phyloP scores from a whole-genome alignment of 371 early-diverging fungal species.

The Mucor piriformis region DNA sequence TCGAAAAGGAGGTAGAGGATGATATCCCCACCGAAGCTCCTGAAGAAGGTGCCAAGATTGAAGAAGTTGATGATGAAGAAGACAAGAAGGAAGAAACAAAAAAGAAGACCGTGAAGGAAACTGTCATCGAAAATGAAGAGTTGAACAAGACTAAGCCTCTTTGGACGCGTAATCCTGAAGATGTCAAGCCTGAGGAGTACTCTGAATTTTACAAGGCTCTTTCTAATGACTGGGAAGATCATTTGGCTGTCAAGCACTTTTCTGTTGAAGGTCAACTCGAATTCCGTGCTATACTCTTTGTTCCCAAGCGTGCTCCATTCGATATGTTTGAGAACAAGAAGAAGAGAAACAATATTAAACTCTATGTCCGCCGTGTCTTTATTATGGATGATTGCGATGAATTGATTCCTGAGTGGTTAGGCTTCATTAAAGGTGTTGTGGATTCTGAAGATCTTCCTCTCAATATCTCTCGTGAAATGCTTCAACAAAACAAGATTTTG shows the following conservation, averaged over 20 bases:
- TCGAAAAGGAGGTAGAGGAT: conserved; percentile 86
- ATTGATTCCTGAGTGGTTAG: conserved; percentile 63
- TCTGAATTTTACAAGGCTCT: conserved; percentile 81
- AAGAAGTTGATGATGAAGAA: conserved; percentile 59
- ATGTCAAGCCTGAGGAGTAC: conserved; percentile 75
- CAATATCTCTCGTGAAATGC: conserved; percentile 87
- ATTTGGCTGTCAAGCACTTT: conserved; percentile 72
- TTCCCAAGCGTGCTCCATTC: conserved; percentile 74
- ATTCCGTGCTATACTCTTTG: conserved; percentile 79
- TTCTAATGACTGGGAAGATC: conserved; percentile 71
- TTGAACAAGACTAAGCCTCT: conserved; percentile 78
- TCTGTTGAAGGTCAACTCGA: conserved; percentile 80
- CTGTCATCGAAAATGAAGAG: conserved; percentile 49
- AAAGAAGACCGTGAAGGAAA: conserved; percentile 66
- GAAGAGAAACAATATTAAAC: conserved; percentile 76
- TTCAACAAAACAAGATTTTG: conserved; percentile 78
- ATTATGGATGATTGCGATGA: conserved; percentile 82
- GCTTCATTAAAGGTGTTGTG: conserved; percentile 73
- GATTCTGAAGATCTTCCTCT: conserved; percentile 87
- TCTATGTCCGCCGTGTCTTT: conserved; percentile 85
- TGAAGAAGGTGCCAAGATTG: conserved; percentile 63
- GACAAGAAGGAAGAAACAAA: conserved; percentile 75
- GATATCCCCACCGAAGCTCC: conserved; percentile 68
- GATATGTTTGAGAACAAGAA: conserved; percentile 63
- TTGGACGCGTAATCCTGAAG: conserved; percentile 80